Evolutionary conservation across 2,329 filamentous ascomycete species (phyloP).

Genomic region (Monosporascus sp.): DNA sequence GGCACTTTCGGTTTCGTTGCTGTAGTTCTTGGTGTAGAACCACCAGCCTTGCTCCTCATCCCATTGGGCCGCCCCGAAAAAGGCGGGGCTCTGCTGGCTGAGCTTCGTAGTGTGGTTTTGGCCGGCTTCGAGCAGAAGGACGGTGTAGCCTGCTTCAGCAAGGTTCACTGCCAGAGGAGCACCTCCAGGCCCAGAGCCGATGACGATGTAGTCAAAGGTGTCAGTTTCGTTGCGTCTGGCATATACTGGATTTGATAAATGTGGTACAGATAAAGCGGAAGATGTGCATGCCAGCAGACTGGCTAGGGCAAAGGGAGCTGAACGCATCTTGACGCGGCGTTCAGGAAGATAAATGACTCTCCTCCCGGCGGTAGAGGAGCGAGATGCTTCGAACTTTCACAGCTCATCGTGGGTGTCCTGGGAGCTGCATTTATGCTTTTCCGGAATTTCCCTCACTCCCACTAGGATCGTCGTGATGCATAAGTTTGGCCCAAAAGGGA

Average conservation of each 20-base stretch:
- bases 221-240: not conserved
- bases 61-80: conserved; percentile 39
- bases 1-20: conserved; percentile 41
- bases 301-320: not conserved
- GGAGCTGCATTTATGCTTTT: too few relatives aligned
- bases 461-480: too few relatives aligned
- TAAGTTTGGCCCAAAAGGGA: too few relatives aligned
- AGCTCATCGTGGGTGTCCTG: not conserved
- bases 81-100: conserved; percentile 42
- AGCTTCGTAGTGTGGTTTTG: conserved; percentile 39
- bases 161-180: conserved; percentile 46
- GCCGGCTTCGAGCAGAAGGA: conserved; percentile 51
- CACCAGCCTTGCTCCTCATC: conserved; percentile 44
- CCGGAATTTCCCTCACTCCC: too few relatives aligned
- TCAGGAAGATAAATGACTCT: not conserved
- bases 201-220: conserved; percentile 38
- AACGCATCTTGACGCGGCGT: not conserved
- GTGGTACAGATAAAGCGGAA: not conserved
- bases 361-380: not conserved
- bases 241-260: not conserved
- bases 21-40: conserved; percentile 54
- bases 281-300: not conserved
- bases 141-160: conserved; percentile 46
- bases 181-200: conserved; percentile 49
- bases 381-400: not conserved